These are phyloP conservation scores for Dillenia suffruticosa DNA, from an alignment of 164 flowering plant species.

Conservation along the genomic window DNA sequence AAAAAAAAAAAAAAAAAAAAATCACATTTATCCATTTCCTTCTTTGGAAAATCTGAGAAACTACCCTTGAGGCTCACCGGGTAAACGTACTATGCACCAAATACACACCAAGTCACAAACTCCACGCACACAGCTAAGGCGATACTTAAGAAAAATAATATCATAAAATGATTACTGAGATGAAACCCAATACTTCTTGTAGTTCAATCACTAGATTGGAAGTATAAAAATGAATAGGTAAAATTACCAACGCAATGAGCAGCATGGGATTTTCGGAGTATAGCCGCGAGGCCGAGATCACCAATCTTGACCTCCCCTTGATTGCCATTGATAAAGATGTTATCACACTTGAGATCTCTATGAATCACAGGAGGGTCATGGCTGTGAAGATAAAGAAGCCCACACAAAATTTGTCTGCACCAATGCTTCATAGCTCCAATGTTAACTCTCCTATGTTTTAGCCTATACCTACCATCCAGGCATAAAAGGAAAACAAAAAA, in stretches of 20 bases:
- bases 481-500: conserved; percentile 3
- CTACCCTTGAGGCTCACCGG: no score
- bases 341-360: conserved; percentile 97
- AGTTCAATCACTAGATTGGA: no score
- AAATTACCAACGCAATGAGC: conserved; percentile 88
- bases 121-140: no score
- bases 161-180: no score
- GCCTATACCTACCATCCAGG: conserved; percentile 58
- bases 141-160: no score
- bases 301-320: conserved; percentile 98
- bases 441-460: conserved; percentile 81
- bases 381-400: conserved; percentile 89
- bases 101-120: no score
- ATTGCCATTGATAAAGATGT: conserved; percentile 91
- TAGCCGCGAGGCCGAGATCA: conserved; percentile 94
- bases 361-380: conserved; percentile 91
- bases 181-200: no score
- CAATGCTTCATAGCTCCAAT: conserved; percentile 96
- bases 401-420: conserved; percentile 93
- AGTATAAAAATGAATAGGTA: neutral
- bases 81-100: no score
- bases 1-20: conserved; percentile 1
- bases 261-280: conserved; percentile 82
- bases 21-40: neutral
- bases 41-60: no score